Evolutionary conservation across 345 rosid genomes (phyloP).

Genomic region (Erodium maritimum): DNA sequence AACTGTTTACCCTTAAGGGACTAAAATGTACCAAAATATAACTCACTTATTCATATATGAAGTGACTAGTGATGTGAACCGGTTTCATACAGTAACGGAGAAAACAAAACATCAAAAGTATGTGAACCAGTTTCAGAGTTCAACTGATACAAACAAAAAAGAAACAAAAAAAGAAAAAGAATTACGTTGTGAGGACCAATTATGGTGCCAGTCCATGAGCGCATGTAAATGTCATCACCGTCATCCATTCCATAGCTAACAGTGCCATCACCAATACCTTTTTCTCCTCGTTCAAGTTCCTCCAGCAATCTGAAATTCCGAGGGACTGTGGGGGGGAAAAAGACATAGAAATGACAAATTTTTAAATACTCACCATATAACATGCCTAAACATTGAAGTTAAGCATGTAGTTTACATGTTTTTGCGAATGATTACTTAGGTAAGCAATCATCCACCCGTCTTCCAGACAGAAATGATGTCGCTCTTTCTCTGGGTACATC

Average conservation of each 20-base stretch:
- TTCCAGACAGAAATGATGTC: no score
- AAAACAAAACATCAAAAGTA: neutral
- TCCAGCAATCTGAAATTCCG: constrained; percentile 75
- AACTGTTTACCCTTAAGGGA: no score
- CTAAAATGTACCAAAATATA: neutral
- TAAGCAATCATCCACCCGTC: no score
- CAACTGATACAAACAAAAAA: neutral
- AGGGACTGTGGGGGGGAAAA: constrained; percentile 37
- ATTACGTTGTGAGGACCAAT: constrained; percentile 88
- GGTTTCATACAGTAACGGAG: neutral
- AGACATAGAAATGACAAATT: constrained; percentile 3
- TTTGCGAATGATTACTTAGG: no score
- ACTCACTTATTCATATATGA: neutral
- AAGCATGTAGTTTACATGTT: no score
- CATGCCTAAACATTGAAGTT: neutral
- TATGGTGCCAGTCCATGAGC: constrained; percentile 88
- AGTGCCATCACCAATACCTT: constrained; percentile 81
- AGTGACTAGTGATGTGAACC: neutral
- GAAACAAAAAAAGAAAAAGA: constrained; percentile 4
- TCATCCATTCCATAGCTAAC: constrained; percentile 98
- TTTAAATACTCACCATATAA: neutral
- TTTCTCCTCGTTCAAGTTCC: constrained; percentile 91
- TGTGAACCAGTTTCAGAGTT: neutral
- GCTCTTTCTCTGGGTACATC: no score
- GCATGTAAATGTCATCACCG: constrained; percentile 83